Evolutionary conservation across 2,329 filamentous ascomycete species (phyloP).

Genomic region (Aureobasidium sp.): DNA sequence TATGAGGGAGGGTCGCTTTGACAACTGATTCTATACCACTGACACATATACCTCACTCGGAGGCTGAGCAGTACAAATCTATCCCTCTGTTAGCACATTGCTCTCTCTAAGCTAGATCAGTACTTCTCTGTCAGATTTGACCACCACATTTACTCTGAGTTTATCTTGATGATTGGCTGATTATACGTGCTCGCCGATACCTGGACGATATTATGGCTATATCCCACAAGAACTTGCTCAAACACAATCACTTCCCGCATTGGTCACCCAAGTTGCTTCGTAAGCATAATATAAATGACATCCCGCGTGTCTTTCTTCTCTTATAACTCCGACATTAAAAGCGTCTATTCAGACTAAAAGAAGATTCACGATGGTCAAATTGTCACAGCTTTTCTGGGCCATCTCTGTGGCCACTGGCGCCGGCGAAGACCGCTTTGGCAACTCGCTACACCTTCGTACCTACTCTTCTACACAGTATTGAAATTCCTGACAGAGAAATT

Average conservation of each 20-base stretch:
- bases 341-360: background rate
- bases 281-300: too few species aligned
- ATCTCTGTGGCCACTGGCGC: background rate
- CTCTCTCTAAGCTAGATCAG: too few species aligned
- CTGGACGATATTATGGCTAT: background rate
- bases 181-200: too few species aligned
- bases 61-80: background rate
- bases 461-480: background rate
- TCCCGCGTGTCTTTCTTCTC: too few species aligned
- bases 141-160: too few species aligned
- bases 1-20: constrained; percentile 58
- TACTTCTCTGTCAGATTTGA: background rate
- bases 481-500: background rate
- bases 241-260: background rate
- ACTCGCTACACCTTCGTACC: background rate
- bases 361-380: background rate
- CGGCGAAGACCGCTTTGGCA: background rate
- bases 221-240: background rate
- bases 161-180: too few species aligned
- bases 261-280: too few species aligned
- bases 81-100: too few species aligned
- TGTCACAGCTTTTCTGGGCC: background rate
- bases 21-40: constrained; percentile 39
- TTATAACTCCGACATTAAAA: too few species aligned
- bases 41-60: background rate